Evolutionary conservation across 345 rosid genomes (phyloP), one percentile per base, ranked within the genome.

Genomic region (Gossypium sturtianum): DNA sequence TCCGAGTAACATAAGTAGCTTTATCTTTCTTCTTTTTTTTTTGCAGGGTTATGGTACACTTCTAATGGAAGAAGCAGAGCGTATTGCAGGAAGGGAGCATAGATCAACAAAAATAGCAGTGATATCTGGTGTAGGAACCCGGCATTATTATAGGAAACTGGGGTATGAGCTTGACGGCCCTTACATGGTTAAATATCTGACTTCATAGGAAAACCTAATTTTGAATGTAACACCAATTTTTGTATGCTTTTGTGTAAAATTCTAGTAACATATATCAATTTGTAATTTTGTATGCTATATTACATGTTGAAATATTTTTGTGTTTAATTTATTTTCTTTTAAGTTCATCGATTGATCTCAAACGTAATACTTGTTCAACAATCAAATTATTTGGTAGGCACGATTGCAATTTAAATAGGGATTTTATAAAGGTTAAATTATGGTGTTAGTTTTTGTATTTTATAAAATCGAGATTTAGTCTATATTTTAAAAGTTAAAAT

Each of bases 141-240:
- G 97, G n/a, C 98, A 91, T 79, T 93, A 93, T 79, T 93, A 91
- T 72, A 87, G 97, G 78, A 93, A 93, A 79, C 74, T 93, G 77
- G 98, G 97, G 15, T 95, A 93, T 76, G 96, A 87, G 82, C 91
- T 95, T 70, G 97, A 91, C 84, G 99, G 98, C 68, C 98, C 99
- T 74, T 96, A 90, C 84, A 93, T 96, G 98, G 97, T 90, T 61
- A 91, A 93, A 81, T 80, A 56, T 84, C 97, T 95, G 29, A 81
- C 77, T 61, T 91, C 76, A 84, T 23, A 1, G 10, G 10, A 17
- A 2, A 13, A 57, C 58, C 53, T 16, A n/a, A n/a, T 74, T 41
- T 15, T 25, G 19, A 41, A 2, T 79, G n/a, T 6, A 17, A 71
- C 71, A 53, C 82, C 80, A 80, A 75, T 77, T 80, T 80, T 82